Evolutionary conservation across 2,329 filamentous ascomycete species (phyloP).

Genomic region (Microdochium trichocladiopsis): DNA sequence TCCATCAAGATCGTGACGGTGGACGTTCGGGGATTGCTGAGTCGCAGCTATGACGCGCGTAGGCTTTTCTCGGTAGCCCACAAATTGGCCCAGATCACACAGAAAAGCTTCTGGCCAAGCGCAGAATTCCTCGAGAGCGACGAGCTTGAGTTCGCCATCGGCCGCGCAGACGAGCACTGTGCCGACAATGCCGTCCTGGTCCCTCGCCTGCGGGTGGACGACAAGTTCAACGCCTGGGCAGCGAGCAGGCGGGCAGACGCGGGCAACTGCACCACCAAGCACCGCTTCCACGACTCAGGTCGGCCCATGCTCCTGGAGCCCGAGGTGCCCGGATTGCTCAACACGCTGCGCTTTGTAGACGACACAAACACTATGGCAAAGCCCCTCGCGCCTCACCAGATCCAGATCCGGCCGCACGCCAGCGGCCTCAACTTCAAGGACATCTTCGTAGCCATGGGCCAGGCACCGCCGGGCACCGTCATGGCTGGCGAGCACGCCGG

Average conservation of each 20-base stretch:
- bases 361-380: background rate
- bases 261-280: background rate
- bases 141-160: background rate
- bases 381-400: slow-evolving; percentile 2
- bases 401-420: slow-evolving; percentile 6
- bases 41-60: too few species aligned
- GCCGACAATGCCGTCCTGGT: too few species aligned
- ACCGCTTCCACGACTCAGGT: background rate
- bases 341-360: slow-evolving; percentile 5
- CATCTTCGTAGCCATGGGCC: slow-evolving; percentile 1
- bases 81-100: background rate
- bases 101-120: background rate
- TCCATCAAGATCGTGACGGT: background rate
- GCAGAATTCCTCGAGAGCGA: background rate
- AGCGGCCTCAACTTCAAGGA: slow-evolving; percentile 6
- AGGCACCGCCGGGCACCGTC: background rate
- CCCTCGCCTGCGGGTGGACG: background rate
- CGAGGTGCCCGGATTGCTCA: slow-evolving; percentile 1
- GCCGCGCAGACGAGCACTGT: background rate
- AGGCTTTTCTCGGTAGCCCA: too few species aligned
- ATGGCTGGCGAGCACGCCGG: slow-evolving; percentile 1
- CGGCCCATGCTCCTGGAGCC: background rate
- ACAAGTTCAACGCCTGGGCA: background rate
- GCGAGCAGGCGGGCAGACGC: background rate
- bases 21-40: background rate